phyloP scores from a whole-genome alignment of 2,329 filamentous ascomycete genomes.

The Ilyonectria mors-panacis region DNA sequence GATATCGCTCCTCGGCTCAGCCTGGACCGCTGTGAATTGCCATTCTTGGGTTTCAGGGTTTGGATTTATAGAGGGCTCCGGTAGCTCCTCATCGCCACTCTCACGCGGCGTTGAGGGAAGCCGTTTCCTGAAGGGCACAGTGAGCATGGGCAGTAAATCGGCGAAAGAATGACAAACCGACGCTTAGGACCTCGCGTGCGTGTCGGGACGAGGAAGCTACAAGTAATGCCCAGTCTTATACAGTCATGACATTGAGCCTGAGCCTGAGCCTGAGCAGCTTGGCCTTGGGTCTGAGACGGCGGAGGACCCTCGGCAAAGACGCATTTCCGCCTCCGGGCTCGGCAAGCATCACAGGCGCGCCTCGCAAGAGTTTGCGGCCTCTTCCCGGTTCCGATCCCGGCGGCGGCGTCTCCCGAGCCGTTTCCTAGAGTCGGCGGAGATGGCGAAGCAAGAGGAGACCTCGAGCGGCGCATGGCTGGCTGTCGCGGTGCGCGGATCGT shows the following conservation, averaged over 20 bases:
- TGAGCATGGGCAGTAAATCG: neutral
- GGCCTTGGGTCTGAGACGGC: neutral
- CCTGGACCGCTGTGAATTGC: constrained; percentile 14
- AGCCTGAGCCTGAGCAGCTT: neutral
- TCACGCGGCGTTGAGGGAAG: constrained; percentile 23
- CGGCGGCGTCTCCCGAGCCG: neutral
- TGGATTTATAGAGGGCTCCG: neutral
- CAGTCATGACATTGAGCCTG: constrained; percentile 38
- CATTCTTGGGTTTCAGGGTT: constrained; percentile 8
- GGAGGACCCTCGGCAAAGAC: constrained; percentile 31
- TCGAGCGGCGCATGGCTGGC: constrained; percentile 20
- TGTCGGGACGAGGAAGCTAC: constrained; percentile 45
- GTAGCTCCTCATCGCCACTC: constrained; percentile 17
- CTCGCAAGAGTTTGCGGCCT: constrained; percentile 34
- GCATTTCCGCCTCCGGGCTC: constrained; percentile 44
- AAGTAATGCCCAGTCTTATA: constrained; percentile 37
- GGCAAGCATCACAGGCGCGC: constrained; percentile 46
- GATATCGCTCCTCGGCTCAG: constrained; percentile 15
- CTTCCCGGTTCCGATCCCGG: neutral
- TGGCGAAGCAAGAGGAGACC: constrained; percentile 14
- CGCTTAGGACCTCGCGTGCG: constrained; percentile 44
- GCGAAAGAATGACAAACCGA: constrained; percentile 29
- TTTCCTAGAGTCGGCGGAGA: constrained; percentile 10
- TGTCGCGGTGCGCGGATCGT: neutral
- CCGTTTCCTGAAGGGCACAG: constrained; percentile 8